Evolutionary conservation across 2,329 filamentous ascomycete genomes (phyloP).

Genomic region (Raffaelea albimanens): DNA sequence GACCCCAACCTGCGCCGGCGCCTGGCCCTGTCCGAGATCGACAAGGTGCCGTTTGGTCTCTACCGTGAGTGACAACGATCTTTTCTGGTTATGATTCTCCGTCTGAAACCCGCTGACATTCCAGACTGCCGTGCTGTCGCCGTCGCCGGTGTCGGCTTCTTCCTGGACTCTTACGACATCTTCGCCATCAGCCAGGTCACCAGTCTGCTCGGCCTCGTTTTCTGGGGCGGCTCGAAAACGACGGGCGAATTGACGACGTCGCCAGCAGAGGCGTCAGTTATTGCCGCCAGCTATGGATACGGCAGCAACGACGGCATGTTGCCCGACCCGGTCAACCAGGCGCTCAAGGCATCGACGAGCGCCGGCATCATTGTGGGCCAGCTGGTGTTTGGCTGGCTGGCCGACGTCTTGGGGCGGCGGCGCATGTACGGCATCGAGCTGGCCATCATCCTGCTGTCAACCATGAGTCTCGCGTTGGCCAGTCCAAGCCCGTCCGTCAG

Average conservation of each 20-base stretch:
- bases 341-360: conserved; percentile 73
- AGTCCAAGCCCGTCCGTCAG: conserved; percentile 52
- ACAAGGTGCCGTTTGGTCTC: conserved; percentile 68
- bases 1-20: conserved; percentile 71
- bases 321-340: conserved; percentile 57
- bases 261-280: conserved; percentile 22
- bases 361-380: conserved; percentile 73
- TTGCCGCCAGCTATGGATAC: conserved; percentile 31
- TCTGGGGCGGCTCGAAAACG: conserved; percentile 43
- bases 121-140: conserved; percentile 60
- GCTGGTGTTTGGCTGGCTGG: conserved; percentile 65
- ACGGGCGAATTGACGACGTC: conserved; percentile 9
- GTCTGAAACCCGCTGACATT: conserved; percentile 3
- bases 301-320: conserved; percentile 45
- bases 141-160: conserved; percentile 75
- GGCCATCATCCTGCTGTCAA: conserved; percentile 61
- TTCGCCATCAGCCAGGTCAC: conserved; percentile 73
- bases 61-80: conserved; percentile 43
- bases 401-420: conserved; percentile 66
- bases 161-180: conserved; percentile 73
- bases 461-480: conserved; percentile 56
- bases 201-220: conserved; percentile 65
- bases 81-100: neutral
- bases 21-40: conserved; percentile 68
- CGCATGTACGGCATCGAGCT: conserved; percentile 77